phyloP scores from a whole-genome alignment of 495 filamentous ascomycete genomes.

The Aspergillus diversus region DNA sequence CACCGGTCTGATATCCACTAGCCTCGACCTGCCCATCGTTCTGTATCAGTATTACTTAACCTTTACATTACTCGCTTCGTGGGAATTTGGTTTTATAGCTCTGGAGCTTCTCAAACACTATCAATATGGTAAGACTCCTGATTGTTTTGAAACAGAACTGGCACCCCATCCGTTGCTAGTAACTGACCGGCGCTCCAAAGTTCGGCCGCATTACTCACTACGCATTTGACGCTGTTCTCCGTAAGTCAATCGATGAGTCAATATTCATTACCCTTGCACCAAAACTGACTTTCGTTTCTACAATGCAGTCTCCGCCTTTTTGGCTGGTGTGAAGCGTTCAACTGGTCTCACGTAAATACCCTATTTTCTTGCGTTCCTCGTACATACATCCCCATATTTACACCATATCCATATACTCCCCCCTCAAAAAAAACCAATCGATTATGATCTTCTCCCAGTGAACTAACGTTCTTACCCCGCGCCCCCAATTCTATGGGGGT shows the following conservation, averaged over 20 bases:
- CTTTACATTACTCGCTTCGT: no score
- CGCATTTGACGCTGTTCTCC: constrained; percentile 92
- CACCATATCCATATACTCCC: background rate
- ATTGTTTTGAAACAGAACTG: background rate
- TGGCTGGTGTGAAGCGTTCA: constrained; percentile 93
- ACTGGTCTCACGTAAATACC: constrained; percentile 93
- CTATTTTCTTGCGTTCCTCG: constrained; percentile 17
- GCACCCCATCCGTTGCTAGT: constrained; percentile 14
- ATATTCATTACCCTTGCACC: background rate
- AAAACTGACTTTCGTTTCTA: constrained; percentile 29
- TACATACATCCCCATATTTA: background rate
- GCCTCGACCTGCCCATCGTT: background rate
- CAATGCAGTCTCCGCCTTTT: constrained; percentile 81
- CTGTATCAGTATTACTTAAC: no score
- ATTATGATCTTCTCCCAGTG: background rate
- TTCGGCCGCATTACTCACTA: constrained; percentile 91
- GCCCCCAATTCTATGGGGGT: constrained; percentile 34
- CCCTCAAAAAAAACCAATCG: constrained; percentile 6
- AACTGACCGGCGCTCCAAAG: constrained; percentile 52
- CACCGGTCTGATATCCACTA: background rate
- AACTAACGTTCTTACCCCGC: constrained; percentile 39
- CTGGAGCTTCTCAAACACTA: background rate
- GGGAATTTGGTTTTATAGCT: no score
- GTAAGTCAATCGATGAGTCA: constrained; percentile 54
- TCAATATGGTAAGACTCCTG: constrained; percentile 4